Conservation (phyloP, 805 yeast genomes). For the Starmera dryadoides region DNA sequence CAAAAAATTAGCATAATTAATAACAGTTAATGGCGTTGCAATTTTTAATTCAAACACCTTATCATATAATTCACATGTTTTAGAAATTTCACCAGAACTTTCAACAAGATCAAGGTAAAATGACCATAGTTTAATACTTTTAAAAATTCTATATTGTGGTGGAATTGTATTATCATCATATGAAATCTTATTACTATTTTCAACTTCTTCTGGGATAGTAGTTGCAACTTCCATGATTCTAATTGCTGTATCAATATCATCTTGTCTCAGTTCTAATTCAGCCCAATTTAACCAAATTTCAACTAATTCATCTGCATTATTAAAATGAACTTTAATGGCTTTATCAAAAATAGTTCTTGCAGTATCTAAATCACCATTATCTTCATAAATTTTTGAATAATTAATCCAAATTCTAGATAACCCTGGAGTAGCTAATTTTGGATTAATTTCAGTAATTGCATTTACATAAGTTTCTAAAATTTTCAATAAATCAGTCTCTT, state of each 20-base stretch:
- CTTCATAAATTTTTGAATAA: constrained; percentile 61
- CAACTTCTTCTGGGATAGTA: constrained; percentile 16
- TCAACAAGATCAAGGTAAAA: constrained; percentile 67
- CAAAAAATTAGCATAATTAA: constrained; percentile 59
- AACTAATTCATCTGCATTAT: constrained; percentile 54
- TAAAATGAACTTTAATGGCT: constrained; percentile 66
- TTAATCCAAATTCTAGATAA: constrained; percentile 61
- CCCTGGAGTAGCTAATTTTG: constrained; percentile 38
- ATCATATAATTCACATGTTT: constrained; percentile 41
- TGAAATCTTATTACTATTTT: constrained; percentile 25
- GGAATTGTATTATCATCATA: constrained; percentile 36
- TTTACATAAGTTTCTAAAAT: constrained; percentile 50
- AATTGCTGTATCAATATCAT: constrained; percentile 37
- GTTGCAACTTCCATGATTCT: constrained; percentile 36
- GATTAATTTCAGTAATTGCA: constrained; percentile 63
- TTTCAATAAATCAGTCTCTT: constrained; percentile 29
- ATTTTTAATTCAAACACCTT: constrained; percentile 48
- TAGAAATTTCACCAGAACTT: constrained; percentile 36
- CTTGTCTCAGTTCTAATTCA: constrained; percentile 48
- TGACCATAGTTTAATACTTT: constrained; percentile 63
- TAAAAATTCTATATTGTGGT: constrained; percentile 53
- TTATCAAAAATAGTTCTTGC: constrained; percentile 58
- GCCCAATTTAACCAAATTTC: constrained; percentile 73
- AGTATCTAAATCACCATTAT: constrained; percentile 43
- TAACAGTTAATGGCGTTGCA: constrained; percentile 59